A percentile compares a stretch with the other conserved stretches of the same genome.
Conservation (phyloP, 805 yeast species). For the Starmerella cellae region DNA sequence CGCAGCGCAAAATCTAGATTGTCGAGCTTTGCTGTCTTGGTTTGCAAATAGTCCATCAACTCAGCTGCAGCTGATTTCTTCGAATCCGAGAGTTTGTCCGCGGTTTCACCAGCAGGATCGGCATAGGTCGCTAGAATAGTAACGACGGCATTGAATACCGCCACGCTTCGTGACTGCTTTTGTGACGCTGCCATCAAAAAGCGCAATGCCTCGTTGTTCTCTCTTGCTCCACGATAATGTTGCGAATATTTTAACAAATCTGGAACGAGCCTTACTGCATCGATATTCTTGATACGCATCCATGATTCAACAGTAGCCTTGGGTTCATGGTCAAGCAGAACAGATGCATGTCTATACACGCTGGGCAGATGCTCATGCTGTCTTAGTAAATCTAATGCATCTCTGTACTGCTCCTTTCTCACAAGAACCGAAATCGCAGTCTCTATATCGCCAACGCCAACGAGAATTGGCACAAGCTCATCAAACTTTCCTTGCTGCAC, state of each 20-base stretch:
- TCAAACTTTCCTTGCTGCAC: constrained; percentile 49
- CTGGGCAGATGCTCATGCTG: constrained; percentile 31
- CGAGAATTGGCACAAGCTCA: constrained; percentile 56
- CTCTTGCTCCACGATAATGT: constrained; percentile 28
- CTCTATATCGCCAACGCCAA: constrained; percentile 50
- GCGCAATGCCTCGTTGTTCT: constrained; percentile 50
- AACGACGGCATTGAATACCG: constrained; percentile 57
- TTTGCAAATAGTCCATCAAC: constrained; percentile 40
- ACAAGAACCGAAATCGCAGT: constrained; percentile 61
- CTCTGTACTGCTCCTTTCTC: constrained; percentile 56
- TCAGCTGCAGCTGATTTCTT: constrained; percentile 20
- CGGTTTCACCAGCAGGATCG: background rate
- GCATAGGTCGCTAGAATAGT: constrained; percentile 40
- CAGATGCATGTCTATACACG: constrained; percentile 56
- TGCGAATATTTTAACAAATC: constrained; percentile 56
- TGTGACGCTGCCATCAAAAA: constrained; percentile 41
- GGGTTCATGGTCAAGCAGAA: constrained; percentile 55
- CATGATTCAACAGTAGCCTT: constrained; percentile 61
- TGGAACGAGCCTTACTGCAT: constrained; percentile 57
- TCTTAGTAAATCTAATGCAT: constrained; percentile 45
- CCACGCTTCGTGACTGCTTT: constrained; percentile 27
- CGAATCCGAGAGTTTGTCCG: too few species aligned
- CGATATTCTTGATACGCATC: constrained; percentile 44
- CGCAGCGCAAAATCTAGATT: constrained; percentile 62
- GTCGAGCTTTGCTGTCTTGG: constrained; percentile 21